Conservation (phyloP, 1,139 yeast genomes). For the Geotrichum restrictum region DNA sequence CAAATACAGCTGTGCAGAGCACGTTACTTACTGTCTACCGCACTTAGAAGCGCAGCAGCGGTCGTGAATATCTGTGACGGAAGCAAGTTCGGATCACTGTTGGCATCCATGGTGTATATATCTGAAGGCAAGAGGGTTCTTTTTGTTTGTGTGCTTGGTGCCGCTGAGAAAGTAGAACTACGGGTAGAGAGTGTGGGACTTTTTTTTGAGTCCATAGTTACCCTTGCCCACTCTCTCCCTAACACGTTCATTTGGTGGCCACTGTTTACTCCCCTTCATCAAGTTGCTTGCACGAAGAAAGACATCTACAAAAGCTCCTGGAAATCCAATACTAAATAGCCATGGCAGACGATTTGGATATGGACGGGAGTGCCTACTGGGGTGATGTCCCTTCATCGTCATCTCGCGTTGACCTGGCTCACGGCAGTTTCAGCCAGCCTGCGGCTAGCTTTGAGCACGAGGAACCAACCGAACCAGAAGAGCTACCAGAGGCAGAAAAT, state of each 20-base stretch:
- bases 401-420: slow-evolving; percentile 8
- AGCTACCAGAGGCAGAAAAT: not conserved
- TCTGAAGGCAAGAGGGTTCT: not conserved
- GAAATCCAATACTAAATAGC: not conserved
- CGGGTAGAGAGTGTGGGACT: not conserved
- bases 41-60: slow-evolving; percentile 91
- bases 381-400: slow-evolving; percentile 15
- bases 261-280: slow-evolving; percentile 7
- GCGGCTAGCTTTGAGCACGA: not conserved
- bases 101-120: slow-evolving; percentile 9
- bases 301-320: not conserved
- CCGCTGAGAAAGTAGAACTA: not conserved
- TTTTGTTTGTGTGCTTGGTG: not conserved
- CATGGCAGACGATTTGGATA: slow-evolving; percentile 16
- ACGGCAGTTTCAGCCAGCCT: not conserved
- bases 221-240: slow-evolving; percentile 4
- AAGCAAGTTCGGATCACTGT: slow-evolving; percentile 29
- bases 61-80: slow-evolving; percentile 82
- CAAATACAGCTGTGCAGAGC: not conserved
- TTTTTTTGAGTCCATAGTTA: not conserved
- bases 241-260: not conserved
- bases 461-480: not conserved
- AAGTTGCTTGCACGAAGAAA: not conserved
- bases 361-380: slow-evolving; percentile 13
- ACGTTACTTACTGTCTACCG: slow-evolving; percentile 68